Evolutionary conservation across 1,284 basidiomycete species (phyloP).

Genomic region (Trichosporon ovoides): DNA sequence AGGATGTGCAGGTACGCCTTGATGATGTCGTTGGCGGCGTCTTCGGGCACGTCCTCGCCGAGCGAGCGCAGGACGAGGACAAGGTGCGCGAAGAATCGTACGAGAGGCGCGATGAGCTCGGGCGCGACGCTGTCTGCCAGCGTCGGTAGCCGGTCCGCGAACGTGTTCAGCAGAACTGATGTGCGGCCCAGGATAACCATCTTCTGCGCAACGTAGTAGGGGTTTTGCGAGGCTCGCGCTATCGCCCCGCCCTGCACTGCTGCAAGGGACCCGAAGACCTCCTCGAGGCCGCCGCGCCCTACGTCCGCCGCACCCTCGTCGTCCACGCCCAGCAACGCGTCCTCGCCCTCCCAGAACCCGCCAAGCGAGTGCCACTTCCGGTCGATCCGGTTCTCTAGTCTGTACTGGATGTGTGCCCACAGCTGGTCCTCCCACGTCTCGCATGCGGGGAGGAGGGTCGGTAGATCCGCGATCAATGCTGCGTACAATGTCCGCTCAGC

Average conservation of each 20-base stretch:
- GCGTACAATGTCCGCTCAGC: constrained; percentile 82
- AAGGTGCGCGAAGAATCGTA: constrained; percentile 92
- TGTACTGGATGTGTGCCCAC: constrained; percentile 82
- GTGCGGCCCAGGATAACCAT: constrained; percentile 75
- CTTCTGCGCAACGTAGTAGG: constrained; percentile 65
- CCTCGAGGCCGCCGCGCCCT: constrained; percentile 36
- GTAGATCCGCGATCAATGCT: constrained; percentile 76
- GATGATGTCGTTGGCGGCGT: constrained; percentile 73
- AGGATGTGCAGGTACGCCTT: constrained; percentile 85
- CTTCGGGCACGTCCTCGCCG: constrained; percentile 63
- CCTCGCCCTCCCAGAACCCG: constrained; percentile 48
- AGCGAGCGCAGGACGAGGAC: constrained; percentile 84
- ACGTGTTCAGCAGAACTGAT: constrained; percentile 63
- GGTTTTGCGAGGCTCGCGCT: constrained; percentile 62
- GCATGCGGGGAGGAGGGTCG: constrained; percentile 68
- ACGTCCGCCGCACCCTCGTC: constrained; percentile 33
- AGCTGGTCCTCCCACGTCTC: constrained; percentile 89
- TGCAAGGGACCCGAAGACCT: constrained; percentile 43
- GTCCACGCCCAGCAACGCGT: constrained; percentile 26
- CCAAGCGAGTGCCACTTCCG: constrained; percentile 41
- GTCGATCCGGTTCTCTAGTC: constrained; percentile 62
- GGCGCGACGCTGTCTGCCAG: constrained; percentile 29
- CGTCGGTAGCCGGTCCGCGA: constrained; percentile 58
- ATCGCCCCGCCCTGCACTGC: constrained; percentile 33
- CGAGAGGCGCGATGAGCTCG: constrained; percentile 43